phyloP scores from a whole-genome alignment of 2,329 filamentous ascomycete species.

The Aspergillus sclerotialis region DNA sequence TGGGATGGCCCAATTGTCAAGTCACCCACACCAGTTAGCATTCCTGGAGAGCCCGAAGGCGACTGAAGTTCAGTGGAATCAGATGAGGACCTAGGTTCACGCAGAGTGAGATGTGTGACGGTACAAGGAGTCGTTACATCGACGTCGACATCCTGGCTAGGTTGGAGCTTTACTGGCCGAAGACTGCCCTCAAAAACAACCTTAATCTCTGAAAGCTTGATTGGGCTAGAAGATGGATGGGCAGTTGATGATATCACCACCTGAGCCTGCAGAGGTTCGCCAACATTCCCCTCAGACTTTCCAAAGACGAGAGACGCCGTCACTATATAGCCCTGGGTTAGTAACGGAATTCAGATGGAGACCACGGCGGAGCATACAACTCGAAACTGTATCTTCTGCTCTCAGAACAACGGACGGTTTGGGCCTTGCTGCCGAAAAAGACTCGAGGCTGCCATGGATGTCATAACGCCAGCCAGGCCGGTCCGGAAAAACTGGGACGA shows the following conservation, averaged over 20 bases:
- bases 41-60: slow-evolving; percentile 26
- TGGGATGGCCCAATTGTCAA: slow-evolving; percentile 61
- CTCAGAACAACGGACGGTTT: slow-evolving; percentile 43
- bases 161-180: slow-evolving; percentile 34
- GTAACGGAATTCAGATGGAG: slow-evolving; percentile 6
- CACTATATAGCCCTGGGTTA: slow-evolving; percentile 29
- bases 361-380: slow-evolving; percentile 27
- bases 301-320: slow-evolving; percentile 48
- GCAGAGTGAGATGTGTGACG: slow-evolving; percentile 27
- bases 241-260: slow-evolving; percentile 46
- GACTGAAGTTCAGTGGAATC: slow-evolving; percentile 24
- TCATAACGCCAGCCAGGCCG: slow-evolving; percentile 36
- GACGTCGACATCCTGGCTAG: slow-evolving; percentile 20
- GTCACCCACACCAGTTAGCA: slow-evolving; percentile 53
- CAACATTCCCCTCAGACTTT: slow-evolving; percentile 51
- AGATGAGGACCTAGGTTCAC: slow-evolving; percentile 22
- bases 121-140: slow-evolving; percentile 15
- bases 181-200: slow-evolving; percentile 48
- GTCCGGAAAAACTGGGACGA: slow-evolving; percentile 25
- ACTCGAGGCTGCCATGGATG: slow-evolving; percentile 41
- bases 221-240: slow-evolving; percentile 37
- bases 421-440: slow-evolving; percentile 26
- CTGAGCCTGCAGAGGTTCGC: slow-evolving; percentile 52
- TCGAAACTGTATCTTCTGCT: slow-evolving; percentile 43
- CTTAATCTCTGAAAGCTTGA: slow-evolving; percentile 43